Conservation (phyloP, 805 yeast genomes). For the Suhomyces canberraensis region DNA sequence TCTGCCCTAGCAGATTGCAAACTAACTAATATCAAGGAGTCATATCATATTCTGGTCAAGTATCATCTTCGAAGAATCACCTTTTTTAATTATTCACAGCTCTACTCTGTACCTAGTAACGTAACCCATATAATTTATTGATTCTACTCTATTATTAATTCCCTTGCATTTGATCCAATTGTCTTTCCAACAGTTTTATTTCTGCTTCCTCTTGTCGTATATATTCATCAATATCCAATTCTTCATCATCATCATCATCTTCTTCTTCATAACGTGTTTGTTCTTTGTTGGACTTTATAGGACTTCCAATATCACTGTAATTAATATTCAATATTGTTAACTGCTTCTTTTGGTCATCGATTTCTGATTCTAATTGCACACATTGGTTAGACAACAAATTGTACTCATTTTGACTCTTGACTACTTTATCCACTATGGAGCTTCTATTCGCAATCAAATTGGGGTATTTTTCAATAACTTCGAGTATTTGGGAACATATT, state of each 20-base stretch:
- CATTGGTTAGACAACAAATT: conserved; percentile 36
- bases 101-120: too few relatives aligned
- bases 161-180: conserved; percentile 20
- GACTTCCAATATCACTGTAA: conserved; percentile 18
- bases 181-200: conserved; percentile 39
- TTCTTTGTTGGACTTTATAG: conserved; percentile 6
- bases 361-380: conserved; percentile 38
- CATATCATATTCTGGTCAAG: too few relatives aligned
- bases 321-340: conserved; percentile 32
- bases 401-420: conserved; percentile 40
- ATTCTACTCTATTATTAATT: too few relatives aligned
- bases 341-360: conserved; percentile 43
- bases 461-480: conserved; percentile 27
- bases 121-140: too few relatives aligned
- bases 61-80: too few relatives aligned
- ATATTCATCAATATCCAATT: conserved; percentile 34
- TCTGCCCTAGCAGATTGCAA: too few relatives aligned
- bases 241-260: conserved; percentile 9
- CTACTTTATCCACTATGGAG: conserved; percentile 23
- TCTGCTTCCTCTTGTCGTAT: conserved; percentile 46
- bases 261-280: not conserved
- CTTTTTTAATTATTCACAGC: too few relatives aligned
- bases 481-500: conserved; percentile 41
- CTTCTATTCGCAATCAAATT: conserved; percentile 21
- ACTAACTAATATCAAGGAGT: too few relatives aligned